Percentiles rank a stretch among this genome's conserved stretches.
Conservation (phyloP, 2,329 filamentous ascomycete genomes). For the Escovopsis sp. region DNA sequence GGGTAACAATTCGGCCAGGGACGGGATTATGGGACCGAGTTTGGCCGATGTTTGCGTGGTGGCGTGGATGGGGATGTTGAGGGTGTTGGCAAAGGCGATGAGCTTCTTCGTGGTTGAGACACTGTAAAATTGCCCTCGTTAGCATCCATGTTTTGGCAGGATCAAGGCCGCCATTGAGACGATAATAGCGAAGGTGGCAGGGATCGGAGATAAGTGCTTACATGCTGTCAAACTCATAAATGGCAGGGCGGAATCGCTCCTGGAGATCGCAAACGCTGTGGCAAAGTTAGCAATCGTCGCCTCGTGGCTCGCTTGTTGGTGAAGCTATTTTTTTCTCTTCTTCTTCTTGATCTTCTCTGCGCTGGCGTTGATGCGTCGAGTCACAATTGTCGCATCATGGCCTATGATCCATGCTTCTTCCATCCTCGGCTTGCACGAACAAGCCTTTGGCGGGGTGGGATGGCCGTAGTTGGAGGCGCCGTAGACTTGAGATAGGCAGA, state of each 20-base stretch:
- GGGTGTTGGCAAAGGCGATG: conserved; percentile 46
- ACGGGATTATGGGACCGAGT: conserved; percentile 64
- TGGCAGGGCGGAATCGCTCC: conserved; percentile 75
- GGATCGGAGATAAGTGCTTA: conserved; percentile 21
- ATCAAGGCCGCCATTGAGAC: background rate
- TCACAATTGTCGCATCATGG: background rate
- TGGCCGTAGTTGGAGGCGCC: too few relatives aligned
- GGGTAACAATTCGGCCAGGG: conserved; percentile 44
- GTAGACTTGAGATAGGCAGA: too few relatives aligned
- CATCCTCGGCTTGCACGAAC: too few relatives aligned
- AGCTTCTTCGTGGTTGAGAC: conserved; percentile 55
- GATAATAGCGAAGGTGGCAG: background rate
- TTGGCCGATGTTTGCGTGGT: conserved; percentile 74
- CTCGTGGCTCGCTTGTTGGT: background rate
- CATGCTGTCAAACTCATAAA: conserved; percentile 76
- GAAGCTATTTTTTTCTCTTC: background rate
- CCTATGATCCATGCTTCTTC: conserved; percentile 4
- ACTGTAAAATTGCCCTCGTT: conserved; percentile 23
- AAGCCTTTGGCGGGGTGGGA: too few relatives aligned
- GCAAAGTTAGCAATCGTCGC: too few relatives aligned
- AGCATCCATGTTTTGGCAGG: conserved; percentile 1
- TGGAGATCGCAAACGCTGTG: conserved; percentile 82
- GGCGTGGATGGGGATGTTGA: conserved; percentile 65
- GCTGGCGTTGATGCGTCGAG: too few relatives aligned
- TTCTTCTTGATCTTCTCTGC: background rate